Conservation (phyloP, 331 rosid genomes). For the Quercus tomentella region DNA sequence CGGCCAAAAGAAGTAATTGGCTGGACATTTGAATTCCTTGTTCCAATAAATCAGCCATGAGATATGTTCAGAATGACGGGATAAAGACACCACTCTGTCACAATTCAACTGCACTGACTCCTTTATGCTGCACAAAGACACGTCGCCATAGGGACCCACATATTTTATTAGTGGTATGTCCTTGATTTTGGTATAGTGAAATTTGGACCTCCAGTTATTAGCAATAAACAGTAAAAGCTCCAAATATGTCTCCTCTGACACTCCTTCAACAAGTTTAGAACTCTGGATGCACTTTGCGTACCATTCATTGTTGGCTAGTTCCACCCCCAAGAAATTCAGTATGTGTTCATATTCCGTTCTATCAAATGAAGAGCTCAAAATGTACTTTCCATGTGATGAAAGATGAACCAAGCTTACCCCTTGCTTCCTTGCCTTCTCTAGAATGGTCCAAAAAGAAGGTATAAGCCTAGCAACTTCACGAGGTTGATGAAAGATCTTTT, state of each 20-base stretch:
- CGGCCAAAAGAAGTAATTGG: slow-evolving; percentile 44
- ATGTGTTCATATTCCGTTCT: slow-evolving; percentile 6
- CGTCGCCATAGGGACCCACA: slow-evolving; percentile 30
- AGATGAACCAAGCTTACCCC: slow-evolving; percentile 41
- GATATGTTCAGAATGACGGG: slow-evolving; percentile 1
- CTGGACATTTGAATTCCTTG: slow-evolving; percentile 27
- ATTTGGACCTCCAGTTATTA: slow-evolving; percentile 32
- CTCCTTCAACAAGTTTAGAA: slow-evolving; percentile 22
- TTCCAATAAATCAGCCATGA: slow-evolving; percentile 72
- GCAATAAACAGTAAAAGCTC: slow-evolving; percentile 54
- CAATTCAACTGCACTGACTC: neutral
- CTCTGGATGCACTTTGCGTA: slow-evolving; percentile 38
- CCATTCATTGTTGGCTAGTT: slow-evolving; percentile 28
- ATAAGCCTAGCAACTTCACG: slow-evolving; percentile 57
- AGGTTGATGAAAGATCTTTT: slow-evolving; percentile 54
- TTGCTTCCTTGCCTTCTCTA: slow-evolving; percentile 32
- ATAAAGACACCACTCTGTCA: slow-evolving; percentile 25
- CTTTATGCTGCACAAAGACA: slow-evolving; percentile 14
- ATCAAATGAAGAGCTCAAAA: slow-evolving; percentile 48
- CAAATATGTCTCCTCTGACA: slow-evolving; percentile 28
- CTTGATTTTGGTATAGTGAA: slow-evolving; percentile 25
- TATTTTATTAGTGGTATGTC: slow-evolving; percentile 42
- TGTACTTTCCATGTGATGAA: slow-evolving; percentile 53
- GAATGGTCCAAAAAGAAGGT: slow-evolving; percentile 60
- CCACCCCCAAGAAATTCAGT: slow-evolving; percentile 27